Percentiles rank a stretch among this genome's conserved stretches.
Conservation (phyloP, 768 basidiomycete species). For the Boletus sp. region DNA sequence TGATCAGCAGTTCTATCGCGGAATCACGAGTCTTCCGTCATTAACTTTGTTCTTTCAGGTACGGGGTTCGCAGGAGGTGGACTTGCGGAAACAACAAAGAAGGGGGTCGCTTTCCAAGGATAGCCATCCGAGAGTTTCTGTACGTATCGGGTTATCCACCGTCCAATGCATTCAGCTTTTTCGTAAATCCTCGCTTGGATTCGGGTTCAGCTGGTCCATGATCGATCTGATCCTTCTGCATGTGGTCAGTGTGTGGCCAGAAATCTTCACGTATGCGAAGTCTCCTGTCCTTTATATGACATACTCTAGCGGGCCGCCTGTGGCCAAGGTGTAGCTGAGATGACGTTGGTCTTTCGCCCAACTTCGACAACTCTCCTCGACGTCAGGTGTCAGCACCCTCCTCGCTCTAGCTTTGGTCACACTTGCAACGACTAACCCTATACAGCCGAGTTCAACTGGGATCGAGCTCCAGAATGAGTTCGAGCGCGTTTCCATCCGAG, state of each 20-base stretch:
- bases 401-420: neutral
- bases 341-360: neutral
- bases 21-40: neutral
- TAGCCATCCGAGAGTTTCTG: constrained; percentile 28
- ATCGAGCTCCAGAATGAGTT: constrained; percentile 37
- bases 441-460: constrained; percentile 24
- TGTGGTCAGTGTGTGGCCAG: neutral
- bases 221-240: neutral
- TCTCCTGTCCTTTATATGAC: neutral
- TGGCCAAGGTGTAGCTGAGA: neutral
- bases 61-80: constrained; percentile 97
- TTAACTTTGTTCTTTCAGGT: constrained; percentile 41
- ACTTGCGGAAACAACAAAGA: constrained; percentile 79
- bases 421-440: constrained; percentile 14
- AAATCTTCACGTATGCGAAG: neutral
- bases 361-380: neutral
- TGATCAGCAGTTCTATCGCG: neutral
- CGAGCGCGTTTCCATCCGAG: constrained; percentile 24
- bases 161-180: neutral
- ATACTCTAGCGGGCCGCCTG: neutral
- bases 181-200: neutral
- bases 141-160: neutral
- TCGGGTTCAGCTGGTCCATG: neutral
- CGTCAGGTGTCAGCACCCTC: neutral
- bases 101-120: constrained; percentile 84